Percentiles rank a stretch among this genome's conserved stretches.
phyloP scores from a whole-genome alignment of 163 green algal genomes.

The Trebouxia gelatinosa region DNA sequence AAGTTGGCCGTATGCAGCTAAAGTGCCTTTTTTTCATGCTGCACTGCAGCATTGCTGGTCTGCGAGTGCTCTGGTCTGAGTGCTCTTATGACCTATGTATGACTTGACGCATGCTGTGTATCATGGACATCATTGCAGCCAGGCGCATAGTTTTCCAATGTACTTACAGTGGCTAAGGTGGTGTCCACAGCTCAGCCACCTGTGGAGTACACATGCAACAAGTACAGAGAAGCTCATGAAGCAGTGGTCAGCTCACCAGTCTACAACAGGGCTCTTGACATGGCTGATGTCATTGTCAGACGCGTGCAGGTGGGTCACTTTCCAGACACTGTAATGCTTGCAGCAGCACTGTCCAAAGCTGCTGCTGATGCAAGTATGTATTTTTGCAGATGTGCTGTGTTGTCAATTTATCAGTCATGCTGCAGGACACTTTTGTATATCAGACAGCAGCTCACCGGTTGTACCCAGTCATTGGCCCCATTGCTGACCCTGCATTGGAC shows the following conservation, averaged over 20 bases:
- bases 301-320: slow-evolving; percentile 22
- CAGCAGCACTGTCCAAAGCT: too few species aligned
- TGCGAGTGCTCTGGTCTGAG: too few species aligned
- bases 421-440: slow-evolving; percentile 41
- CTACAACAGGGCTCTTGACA: slow-evolving; percentile 46
- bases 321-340: too few species aligned
- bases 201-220: slow-evolving; percentile 44
- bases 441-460: slow-evolving; percentile 24
- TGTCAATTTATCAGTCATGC: not conserved
- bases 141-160: not conserved
- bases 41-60: too few species aligned
- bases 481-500: slow-evolving; percentile 50
- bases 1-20: too few species aligned
- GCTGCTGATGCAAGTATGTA: too few species aligned
- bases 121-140: not conserved
- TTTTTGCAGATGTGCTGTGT: not conserved
- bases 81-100: too few species aligned
- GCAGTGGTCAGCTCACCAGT: slow-evolving; percentile 41
- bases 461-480: slow-evolving; percentile 44
- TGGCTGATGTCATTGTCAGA: slow-evolving; percentile 24
- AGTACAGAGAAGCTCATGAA: slow-evolving; percentile 48
- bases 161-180: slow-evolving; percentile 45
- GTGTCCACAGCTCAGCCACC: slow-evolving; percentile 41
- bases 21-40: not conserved
- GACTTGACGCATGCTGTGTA: not conserved